Base-by-base conservation (phyloP, 352 stramenopile genomes). In the Pseudoperonospora humuli region DNA sequence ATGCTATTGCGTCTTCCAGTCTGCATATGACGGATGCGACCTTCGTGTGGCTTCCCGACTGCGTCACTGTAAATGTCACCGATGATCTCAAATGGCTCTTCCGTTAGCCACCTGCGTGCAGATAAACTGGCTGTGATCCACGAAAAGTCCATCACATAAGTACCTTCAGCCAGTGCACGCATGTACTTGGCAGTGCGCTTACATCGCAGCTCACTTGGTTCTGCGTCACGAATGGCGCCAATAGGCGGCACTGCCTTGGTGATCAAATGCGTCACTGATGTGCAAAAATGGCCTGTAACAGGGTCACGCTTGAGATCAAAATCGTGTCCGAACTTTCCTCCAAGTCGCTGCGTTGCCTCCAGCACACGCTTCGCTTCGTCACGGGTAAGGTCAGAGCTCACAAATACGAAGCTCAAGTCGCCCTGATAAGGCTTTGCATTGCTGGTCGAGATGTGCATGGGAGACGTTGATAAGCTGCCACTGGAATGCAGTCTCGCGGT, bases 181-280 rank as follows among this genome's bases (percentile, higher is more conserved):
- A 93, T 89, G 61, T 89, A 91, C 61, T 90, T 92, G 45, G 73
- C 73, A 0, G 77, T 93, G 17, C 82, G 77, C 39, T 86, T 85
- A 45, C 82, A 93, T 19, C 79, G 76, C 23, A 72, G 39, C 7
- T 67, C 50, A 19, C 56, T 11, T 0, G 44, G 14, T 3, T 41
- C 39, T 7, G 42, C 34, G 0, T 36, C 41, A 31, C 5, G 31
- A 6, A 45, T 34, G 15, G 35, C 37, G 8, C 54, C 50, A 3
- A 68, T 55, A 34, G 47, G 42, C 2, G 55, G 39, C 3, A 79
- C 66, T 8, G 72, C 54, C 43, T 84, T 86, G 7, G 79, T 85
- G 54, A 93, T 75, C 24, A 87, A 40, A 55, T 88, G 75, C 19
- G 79, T 92, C 25, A 87, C 75, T 1, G 72, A 84, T 1, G 75